Evolutionary conservation across 768 basidiomycete species (phyloP).

Genomic region (Russula earlei): DNA sequence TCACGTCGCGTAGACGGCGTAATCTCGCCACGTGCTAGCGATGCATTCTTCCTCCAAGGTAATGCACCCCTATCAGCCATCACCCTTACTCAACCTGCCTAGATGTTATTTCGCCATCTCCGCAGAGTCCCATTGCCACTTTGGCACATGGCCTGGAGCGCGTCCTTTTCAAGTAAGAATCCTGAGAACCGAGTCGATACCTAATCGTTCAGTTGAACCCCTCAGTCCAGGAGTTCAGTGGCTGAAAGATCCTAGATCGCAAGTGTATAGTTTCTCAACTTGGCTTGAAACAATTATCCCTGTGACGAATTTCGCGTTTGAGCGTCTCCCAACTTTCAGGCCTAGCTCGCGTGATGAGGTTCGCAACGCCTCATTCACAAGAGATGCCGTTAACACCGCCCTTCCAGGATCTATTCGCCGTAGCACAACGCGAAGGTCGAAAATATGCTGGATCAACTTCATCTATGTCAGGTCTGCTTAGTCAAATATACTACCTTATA

Average conservation of each 20-base stretch:
- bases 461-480: conserved; percentile 72
- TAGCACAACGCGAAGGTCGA: conserved; percentile 51
- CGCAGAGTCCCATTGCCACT: conserved; percentile 47
- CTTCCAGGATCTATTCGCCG: conserved; percentile 48
- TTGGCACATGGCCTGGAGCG: conserved; percentile 60
- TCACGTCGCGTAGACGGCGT: conserved; percentile 21
- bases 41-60: conserved; percentile 16
- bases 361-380: conserved; percentile 18
- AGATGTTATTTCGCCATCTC: conserved; percentile 38
- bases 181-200: neutral
- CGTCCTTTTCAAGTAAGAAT: conserved; percentile 63
- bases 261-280: conserved; percentile 76
- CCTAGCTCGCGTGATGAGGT: conserved; percentile 73
- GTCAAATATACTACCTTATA: conserved; percentile 82
- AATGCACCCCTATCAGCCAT: neutral
- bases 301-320: conserved; percentile 78
- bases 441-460: conserved; percentile 84
- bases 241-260: conserved; percentile 77
- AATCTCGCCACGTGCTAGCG: conserved; percentile 10
- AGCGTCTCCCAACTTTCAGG: conserved; percentile 62
- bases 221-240: conserved; percentile 80
- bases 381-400: neutral
- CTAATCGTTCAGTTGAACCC: neutral
- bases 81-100: neutral
- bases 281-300: conserved; percentile 65